These are phyloP conservation scores for Castanopsis chinensis DNA, from an alignment of 306 rosid species.

Conservation along the genomic window DNA sequence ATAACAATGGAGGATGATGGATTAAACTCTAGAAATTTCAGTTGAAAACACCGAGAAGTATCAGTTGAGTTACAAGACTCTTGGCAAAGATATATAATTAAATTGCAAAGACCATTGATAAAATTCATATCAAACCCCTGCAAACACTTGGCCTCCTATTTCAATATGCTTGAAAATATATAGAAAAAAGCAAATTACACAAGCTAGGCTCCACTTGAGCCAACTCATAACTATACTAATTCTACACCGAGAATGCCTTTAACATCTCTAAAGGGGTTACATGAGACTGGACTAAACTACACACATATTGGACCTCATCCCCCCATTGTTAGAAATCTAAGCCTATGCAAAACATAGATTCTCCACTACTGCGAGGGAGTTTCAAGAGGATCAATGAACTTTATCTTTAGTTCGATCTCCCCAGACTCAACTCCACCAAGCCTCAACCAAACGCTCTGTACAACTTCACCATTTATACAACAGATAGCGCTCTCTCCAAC, in stretches of 20 bases:
- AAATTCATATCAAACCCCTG: too few relatives aligned
- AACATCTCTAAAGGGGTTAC: neutral
- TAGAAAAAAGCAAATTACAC: neutral
- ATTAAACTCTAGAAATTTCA: too few relatives aligned
- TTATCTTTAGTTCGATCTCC: constrained; percentile 77
- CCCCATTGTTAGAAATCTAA: constrained; percentile 32
- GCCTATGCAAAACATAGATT: constrained; percentile 10
- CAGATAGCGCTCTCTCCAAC: constrained; percentile 77
- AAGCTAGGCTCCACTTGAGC: neutral
- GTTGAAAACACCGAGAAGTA: too few relatives aligned
- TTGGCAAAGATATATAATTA: too few relatives aligned
- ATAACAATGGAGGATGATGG: too few relatives aligned
- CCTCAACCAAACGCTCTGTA: constrained; percentile 88
- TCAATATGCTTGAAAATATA: neutral
- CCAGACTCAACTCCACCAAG: constrained; percentile 87
- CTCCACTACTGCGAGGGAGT: constrained; percentile 30
- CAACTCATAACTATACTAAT: neutral
- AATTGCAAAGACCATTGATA: too few relatives aligned
- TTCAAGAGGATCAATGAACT: constrained; percentile 41
- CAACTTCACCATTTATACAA: constrained; percentile 71
- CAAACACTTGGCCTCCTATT: neutral
- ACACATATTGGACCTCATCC: neutral
- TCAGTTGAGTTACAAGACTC: too few relatives aligned
- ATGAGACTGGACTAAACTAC: constrained; percentile 8
- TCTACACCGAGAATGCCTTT: neutral